phyloP scores from a whole-genome alignment of 352 stramenopile species.

The Phytophthora melonis region DNA sequence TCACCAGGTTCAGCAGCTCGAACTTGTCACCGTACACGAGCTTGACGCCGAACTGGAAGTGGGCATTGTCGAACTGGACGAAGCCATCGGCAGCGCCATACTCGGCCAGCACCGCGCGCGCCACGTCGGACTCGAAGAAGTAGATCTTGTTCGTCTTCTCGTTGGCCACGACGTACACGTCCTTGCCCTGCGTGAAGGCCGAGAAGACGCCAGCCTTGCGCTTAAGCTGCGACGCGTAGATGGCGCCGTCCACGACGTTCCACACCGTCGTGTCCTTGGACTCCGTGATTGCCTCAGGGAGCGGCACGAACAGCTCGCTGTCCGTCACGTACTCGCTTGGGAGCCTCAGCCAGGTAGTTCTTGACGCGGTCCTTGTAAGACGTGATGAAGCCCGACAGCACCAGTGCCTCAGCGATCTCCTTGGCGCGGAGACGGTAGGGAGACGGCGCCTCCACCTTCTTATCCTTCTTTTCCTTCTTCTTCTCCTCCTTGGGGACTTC shows the following conservation, averaged over 20 bases:
- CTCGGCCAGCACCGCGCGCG: constrained; percentile 34
- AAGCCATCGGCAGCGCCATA: constrained; percentile 46
- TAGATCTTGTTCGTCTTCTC: constrained; percentile 58
- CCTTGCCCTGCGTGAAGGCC: constrained; percentile 66
- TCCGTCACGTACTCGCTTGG: constrained; percentile 56
- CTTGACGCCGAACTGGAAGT: constrained; percentile 60
- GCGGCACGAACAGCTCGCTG: constrained; percentile 56
- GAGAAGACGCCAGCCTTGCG: constrained; percentile 68
- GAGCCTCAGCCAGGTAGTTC: constrained; percentile 41
- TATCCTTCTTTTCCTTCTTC: constrained; percentile 25
- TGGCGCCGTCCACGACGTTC: constrained; percentile 46
- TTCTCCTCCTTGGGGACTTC: constrained; percentile 20
- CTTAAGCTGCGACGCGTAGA: constrained; percentile 56
- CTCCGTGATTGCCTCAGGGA: constrained; percentile 46
- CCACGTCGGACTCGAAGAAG: constrained; percentile 53
- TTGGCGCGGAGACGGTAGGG: constrained; percentile 46
- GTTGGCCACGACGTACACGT: constrained; percentile 57
- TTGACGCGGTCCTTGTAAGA: constrained; percentile 60
- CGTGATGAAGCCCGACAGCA: constrained; percentile 49
- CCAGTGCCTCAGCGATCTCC: constrained; percentile 49
- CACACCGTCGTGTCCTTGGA: constrained; percentile 46
- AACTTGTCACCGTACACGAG: constrained; percentile 51
- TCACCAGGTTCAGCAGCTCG: constrained; percentile 53
- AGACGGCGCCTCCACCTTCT: constrained; percentile 40
- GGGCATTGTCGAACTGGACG: constrained; percentile 53